Percentiles rank a stretch among this genome's conserved stretches.
These are phyloP conservation scores for Schoenoplectus tabernaemontani DNA, from an alignment of 202 grass and related monocot species.

Conservation along the genomic window DNA sequence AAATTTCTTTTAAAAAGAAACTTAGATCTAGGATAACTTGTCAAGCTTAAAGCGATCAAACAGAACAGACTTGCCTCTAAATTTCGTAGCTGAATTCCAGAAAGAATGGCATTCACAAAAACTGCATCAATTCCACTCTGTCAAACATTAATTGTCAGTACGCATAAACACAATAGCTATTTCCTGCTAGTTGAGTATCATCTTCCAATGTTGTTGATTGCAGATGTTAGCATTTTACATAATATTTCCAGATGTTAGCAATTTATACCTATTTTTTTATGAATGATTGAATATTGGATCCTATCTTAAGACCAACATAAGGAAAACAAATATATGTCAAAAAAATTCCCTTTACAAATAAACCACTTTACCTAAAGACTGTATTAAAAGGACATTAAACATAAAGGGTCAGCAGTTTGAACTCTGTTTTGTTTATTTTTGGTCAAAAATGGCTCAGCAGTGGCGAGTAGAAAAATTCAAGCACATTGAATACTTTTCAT, in stretches of 20 bases:
- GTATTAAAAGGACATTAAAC: too few relatives aligned
- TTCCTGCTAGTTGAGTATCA: too few relatives aligned
- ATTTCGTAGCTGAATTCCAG: slow-evolving; percentile 82
- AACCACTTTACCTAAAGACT: too few relatives aligned
- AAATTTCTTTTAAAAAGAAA: slow-evolving; percentile 8
- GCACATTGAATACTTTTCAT: not conserved
- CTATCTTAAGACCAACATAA: not conserved
- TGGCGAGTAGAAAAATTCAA: not conserved
- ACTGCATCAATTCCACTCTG: slow-evolving; percentile 78
- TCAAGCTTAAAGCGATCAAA: slow-evolving; percentile 1
- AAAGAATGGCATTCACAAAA: slow-evolving; percentile 83
- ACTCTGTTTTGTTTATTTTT: not conserved
- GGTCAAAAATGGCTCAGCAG: not conserved
- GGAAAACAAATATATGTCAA: not conserved
- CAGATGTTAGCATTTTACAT: not conserved
- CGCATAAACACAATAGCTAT: not conserved
- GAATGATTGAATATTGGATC: not conserved
- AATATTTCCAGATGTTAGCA: too few relatives aligned
- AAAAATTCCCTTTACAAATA: too few relatives aligned
- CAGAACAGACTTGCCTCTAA: slow-evolving; percentile 59
- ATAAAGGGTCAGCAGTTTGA: not conserved
- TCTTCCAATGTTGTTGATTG: too few relatives aligned
- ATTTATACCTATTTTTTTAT: too few relatives aligned
- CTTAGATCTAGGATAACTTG: not conserved
- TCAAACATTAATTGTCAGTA: slow-evolving; percentile 1